phyloP scores from a whole-genome alignment of 75 land plant genomes.

The Picea sitchensis region DNA sequence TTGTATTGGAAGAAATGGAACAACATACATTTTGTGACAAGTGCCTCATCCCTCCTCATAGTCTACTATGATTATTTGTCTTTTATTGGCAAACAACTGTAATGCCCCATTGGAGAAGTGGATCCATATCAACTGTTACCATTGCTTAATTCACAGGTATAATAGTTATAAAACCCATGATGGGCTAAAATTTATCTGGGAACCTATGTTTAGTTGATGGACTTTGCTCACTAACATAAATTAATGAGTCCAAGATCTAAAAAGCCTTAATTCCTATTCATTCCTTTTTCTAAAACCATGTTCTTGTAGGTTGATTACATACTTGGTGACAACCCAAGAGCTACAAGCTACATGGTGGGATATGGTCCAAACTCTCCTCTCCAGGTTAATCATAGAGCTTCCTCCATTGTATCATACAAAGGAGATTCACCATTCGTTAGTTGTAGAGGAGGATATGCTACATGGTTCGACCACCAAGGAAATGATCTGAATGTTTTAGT shows the following conservation, averaged over 20 bases:
- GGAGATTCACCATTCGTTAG: constrained; percentile 50
- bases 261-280: constrained; percentile 26
- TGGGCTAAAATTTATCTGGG: no score
- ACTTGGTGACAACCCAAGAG: constrained; percentile 46
- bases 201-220: no score
- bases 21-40: no score
- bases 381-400: constrained; percentile 83
- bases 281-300: constrained; percentile 34
- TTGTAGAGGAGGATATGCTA: constrained; percentile 3
- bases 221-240: neutral
- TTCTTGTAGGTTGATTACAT: constrained; percentile 79
- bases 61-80: constrained; percentile 22
- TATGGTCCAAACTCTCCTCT: constrained; percentile 70
- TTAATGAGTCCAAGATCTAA: constrained; percentile 35
- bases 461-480: constrained; percentile 5
- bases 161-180: no score
- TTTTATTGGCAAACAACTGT: no score
- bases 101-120: no score
- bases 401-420: constrained; percentile 84
- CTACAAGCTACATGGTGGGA: constrained; percentile 83
- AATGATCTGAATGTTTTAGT: constrained; percentile 77
- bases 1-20: no score
- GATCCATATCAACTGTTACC: constrained; percentile 18
- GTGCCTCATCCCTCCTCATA: constrained; percentile 33
- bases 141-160: constrained; percentile 15